A percentile compares a stretch with the other conserved stretches of the same genome.
Evolutionary conservation across 2,329 filamentous ascomycete species (phyloP).

Genomic region (Trichoderma harzianum): DNA sequence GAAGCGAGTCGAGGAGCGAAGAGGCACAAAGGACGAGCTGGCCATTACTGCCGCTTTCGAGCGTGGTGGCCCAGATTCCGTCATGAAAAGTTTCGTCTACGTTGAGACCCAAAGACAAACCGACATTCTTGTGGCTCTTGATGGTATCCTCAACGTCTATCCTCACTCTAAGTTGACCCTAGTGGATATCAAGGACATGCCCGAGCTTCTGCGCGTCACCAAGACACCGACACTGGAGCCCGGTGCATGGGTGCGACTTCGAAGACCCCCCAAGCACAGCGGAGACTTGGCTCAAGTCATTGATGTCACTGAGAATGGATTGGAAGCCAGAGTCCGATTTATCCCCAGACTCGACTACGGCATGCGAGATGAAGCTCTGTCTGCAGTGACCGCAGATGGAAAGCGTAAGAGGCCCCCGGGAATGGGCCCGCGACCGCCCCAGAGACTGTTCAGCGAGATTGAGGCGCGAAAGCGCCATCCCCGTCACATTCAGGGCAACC

Average conservation of each 20-base stretch:
- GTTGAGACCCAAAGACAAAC: conserved; percentile 86
- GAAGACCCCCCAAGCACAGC: conserved; percentile 73
- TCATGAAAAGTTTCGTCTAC: conserved; percentile 94
- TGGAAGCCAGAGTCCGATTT: conserved; percentile 81
- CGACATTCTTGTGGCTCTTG: conserved; percentile 78
- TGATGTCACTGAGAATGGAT: conserved; percentile 87
- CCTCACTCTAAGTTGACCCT: conserved; percentile 81
- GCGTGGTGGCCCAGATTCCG: conserved; percentile 69
- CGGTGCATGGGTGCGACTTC: conserved; percentile 88
- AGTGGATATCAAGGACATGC: conserved; percentile 96
- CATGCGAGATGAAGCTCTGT: conserved; percentile 68
- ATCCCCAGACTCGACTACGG: conserved; percentile 93
- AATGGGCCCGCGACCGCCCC: conserved; percentile 70
- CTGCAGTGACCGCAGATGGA: conserved; percentile 47
- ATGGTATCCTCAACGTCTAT: conserved; percentile 86
- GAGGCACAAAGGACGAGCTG: conserved; percentile 73
- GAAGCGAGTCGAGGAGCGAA: conserved; percentile 80
- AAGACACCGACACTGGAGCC: conserved; percentile 83
- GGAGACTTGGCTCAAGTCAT: conserved; percentile 90
- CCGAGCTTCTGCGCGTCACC: conserved; percentile 84
- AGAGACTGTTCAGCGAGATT: conserved; percentile 85
- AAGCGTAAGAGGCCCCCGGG: conserved; percentile 76
- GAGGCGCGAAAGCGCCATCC: conserved; percentile 88
- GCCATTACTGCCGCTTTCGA: conserved; percentile 90
- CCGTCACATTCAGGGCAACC: conserved; percentile 59